Evolutionary conservation across 108 stramenopile genomes (phyloP), one percentile per base, ranked within the genome.

Genomic region (Conticribra guillardii): DNA sequence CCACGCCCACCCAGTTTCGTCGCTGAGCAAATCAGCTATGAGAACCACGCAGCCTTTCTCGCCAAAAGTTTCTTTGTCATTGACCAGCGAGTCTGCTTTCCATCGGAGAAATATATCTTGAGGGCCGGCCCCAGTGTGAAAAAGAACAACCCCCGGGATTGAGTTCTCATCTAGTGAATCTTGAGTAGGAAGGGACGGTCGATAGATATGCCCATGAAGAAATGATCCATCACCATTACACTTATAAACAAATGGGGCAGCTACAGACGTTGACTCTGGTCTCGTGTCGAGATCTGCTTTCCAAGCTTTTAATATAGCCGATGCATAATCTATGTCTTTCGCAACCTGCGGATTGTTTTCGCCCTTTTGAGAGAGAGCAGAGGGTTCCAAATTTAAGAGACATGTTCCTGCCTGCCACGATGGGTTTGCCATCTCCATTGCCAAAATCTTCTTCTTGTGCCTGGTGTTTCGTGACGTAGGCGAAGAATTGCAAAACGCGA

Each of bases 111-210:
- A 91, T 4, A 87, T 58, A 72, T 91, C 90, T 22, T 87, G 87
- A 27, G 90, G 87, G 2, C 90, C 90, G 0, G 90, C 90, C 48
- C 82, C 90, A 5, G 90, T 91, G 56, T 91, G 90, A 68, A 91
- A 89, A 14, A 91, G 33, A 21, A 91, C 32, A 44, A 91, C 60
- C 18, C 82, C 86, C 19, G 86, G 89, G 34, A 61, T 9, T 11
- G 11, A 33, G 34, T 27, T 24, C 1, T 61, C 22, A 22, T 51
- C 33, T 5, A 19, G 17, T 24, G 4, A 19, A 1, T 28, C 41
- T 41, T 51, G 46, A 19, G 56, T 49, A 19, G 4, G 14, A 5
- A 22, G 21, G 51, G 60, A 50, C 18, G 56, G 70, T 30, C 85
- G 83, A 53, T 80, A 63, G 4, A 82, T 22, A 53, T 84, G 71